Conservation (phyloP, 176 grass and related monocot genomes). For the Elaeis guineensis region DNA sequence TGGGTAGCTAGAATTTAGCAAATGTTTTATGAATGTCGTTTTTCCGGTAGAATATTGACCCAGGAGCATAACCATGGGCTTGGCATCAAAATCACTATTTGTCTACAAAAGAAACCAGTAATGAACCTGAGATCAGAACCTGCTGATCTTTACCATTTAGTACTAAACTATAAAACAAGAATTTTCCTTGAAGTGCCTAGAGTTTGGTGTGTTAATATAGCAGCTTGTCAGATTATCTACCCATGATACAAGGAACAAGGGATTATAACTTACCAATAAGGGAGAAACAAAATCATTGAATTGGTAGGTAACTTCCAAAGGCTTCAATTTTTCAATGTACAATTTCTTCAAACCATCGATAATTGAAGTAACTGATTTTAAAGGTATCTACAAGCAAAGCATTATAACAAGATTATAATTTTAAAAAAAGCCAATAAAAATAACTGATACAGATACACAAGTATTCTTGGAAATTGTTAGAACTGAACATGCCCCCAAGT, state of each 20-base stretch:
- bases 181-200: no score
- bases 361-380: conserved; percentile 90
- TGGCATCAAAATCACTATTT: conserved; percentile 98
- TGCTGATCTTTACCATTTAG: no score
- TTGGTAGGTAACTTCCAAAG: conserved; percentile 90
- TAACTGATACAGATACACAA: no score
- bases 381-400: conserved; percentile 38
- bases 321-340: conserved; percentile 90
- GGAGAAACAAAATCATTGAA: conserved; percentile 95
- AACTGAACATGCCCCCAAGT: no score
- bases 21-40: conserved; percentile 98
- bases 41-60: conserved; percentile 99
- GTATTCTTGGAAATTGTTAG: no score
- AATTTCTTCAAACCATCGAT: conserved; percentile 92
- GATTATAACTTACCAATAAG: conserved; percentile 47
- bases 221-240: no score
- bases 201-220: no score
- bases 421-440: no score
- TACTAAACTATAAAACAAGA: no score
- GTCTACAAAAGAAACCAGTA: conserved; percentile 40
- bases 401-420: no score
- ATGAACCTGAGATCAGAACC: no score
- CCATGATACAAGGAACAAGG: no score
- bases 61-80: conserved; percentile 99
- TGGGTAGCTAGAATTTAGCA: conserved; percentile 84